Evolutionary conservation across 1,139 yeast species (phyloP).

Genomic region (Yamadazyma oceani): DNA sequence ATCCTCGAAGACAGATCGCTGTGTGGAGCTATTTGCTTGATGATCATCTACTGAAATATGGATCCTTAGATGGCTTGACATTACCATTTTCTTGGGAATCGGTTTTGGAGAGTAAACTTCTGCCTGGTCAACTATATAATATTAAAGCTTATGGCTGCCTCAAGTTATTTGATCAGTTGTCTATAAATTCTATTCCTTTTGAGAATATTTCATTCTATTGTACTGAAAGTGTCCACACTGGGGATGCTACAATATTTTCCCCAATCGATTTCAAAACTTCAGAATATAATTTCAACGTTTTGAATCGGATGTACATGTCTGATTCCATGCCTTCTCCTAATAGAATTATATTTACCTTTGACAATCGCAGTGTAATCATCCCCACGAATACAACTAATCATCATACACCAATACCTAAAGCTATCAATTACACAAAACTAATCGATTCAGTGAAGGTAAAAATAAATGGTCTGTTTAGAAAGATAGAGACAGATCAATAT

Average conservation of each 20-base stretch:
- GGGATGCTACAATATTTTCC: not conserved
- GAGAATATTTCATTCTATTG: constrained; percentile 1
- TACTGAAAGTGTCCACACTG: not conserved
- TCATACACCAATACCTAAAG: not conserved
- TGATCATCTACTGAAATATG: not conserved
- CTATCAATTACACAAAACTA: not conserved
- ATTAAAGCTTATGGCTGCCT: not conserved
- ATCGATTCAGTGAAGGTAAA: not conserved
- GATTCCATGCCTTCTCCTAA: constrained; percentile 3
- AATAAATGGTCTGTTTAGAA: not conserved
- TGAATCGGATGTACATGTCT: constrained; percentile 3
- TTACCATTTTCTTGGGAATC: not conserved
- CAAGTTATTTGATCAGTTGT: not conserved
- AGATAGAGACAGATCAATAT: not conserved
- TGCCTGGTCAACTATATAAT: not conserved
- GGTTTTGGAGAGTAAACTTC: not conserved
- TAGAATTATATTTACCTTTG: constrained; percentile 4
- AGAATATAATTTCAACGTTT: constrained; percentile 1
- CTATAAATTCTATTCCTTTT: not conserved
- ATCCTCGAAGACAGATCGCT: not conserved
- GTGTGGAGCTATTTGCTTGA: not conserved
- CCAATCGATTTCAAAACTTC: constrained; percentile 4
- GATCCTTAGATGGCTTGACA: not conserved
- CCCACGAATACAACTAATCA: not conserved
- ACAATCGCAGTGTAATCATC: constrained; percentile 3